A percentile compares a stretch with the other conserved stretches of the same genome.
These are phyloP conservation scores for Sarcodon sp. DNA, from an alignment of 768 basidiomycete species.

Conservation along the genomic window DNA sequence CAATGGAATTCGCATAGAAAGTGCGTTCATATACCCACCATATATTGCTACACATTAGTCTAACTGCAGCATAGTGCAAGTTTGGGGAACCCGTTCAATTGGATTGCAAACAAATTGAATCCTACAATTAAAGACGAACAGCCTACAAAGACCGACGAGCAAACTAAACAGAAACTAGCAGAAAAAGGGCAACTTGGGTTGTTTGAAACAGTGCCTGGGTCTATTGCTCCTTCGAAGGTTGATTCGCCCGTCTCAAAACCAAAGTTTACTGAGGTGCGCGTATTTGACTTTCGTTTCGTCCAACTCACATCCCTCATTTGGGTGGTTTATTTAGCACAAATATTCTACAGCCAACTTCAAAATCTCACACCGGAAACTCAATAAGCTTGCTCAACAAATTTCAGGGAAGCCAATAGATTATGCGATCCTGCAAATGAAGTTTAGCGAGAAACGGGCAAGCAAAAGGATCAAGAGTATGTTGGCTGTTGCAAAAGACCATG, in stretches of 20 bases:
- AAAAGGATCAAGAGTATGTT: slow-evolving; percentile 82
- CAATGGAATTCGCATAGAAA: slow-evolving; percentile 27
- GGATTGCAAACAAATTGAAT: slow-evolving; percentile 26
- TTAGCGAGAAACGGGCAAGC: slow-evolving; percentile 87
- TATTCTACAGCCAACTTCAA: slow-evolving; percentile 90
- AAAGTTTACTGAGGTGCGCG: slow-evolving; percentile 13
- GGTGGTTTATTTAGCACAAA: slow-evolving; percentile 50
- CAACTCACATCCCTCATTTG: neutral
- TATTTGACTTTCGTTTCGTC: neutral
- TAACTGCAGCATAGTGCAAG: slow-evolving; percentile 27
- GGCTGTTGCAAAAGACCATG: slow-evolving; percentile 77
- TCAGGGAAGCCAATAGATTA: slow-evolving; percentile 86
- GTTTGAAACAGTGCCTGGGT: slow-evolving; percentile 11
- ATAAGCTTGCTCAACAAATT: slow-evolving; percentile 78
- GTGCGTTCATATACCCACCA: slow-evolving; percentile 20
- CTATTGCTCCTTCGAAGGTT: neutral
- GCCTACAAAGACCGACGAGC: slow-evolving; percentile 22
- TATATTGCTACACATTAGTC: slow-evolving; percentile 1
- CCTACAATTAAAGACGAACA: neutral
- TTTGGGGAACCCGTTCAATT: slow-evolving; percentile 36
- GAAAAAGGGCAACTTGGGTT: slow-evolving; percentile 15
- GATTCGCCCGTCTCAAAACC: slow-evolving; percentile 6
- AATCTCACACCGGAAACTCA: slow-evolving; percentile 87
- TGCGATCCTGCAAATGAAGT: slow-evolving; percentile 94
- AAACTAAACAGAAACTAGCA: slow-evolving; percentile 16